Base-by-base conservation (phyloP, 1,284 basidiomycete species). In the Earliella scabrosa region DNA sequence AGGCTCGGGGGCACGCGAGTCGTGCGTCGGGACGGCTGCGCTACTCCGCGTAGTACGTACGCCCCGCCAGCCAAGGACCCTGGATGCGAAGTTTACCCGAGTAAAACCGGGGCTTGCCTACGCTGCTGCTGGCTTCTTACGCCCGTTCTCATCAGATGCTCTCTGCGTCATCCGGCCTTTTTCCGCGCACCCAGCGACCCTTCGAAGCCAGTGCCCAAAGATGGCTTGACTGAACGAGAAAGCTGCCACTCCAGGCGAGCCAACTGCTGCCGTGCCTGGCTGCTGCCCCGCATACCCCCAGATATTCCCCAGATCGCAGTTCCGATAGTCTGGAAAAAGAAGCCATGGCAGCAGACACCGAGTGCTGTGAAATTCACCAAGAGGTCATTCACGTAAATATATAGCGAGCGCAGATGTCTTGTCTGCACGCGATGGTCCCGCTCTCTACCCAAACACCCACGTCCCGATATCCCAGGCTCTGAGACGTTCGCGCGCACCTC, bases 281-380 rank as follows among this genome's bases (percentile, higher is more conserved):
- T 53, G 41, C 43, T 57, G 38, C 58, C 58, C 67, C 65, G 63
- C 65, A 63, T 63, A 62, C 63, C 65, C 64, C 67, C 67, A 68
- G 63, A 65, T 60, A 58, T 60, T 60, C 35, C 49, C 61, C 61
- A 63, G 61, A 58, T 60, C 48, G 18, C 47, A 40, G 29, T 29
- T 39, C 46, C 32, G 24, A 32, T 59, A 59, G 41, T 32, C 57
- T 45, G 38, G 50, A 55, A 59, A 47, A 2, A 51, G 54, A 38
- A 39, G 43, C 21, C 38, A 18, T 36, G 45, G 52, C 44, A 32
- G 52, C 50, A 32, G 4, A 13, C 27, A 16, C 40, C 31, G 44
- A 36, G 40, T 24, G n/a, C 34, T 11, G 48, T 41, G 41, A 47
- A 39, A 43, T 36, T 24, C 27, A 45, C 32, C 47, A 49, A 46